Base-by-base conservation (phyloP, 2,329 filamentous ascomycete genomes). In the Taxawa tesnikishii region DNA sequence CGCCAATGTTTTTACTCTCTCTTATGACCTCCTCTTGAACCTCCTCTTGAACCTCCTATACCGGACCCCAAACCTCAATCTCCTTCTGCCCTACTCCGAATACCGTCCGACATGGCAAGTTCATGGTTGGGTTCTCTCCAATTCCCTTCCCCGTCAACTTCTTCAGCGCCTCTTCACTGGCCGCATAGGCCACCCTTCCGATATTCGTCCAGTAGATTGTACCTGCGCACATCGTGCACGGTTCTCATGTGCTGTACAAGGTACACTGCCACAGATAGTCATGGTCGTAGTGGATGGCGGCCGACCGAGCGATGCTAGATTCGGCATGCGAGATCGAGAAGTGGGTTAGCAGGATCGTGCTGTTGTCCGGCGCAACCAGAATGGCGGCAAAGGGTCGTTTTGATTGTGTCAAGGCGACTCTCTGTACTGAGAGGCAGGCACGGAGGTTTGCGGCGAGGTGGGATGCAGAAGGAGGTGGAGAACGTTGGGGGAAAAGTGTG, bases 121-220 rank as follows among this genome's bases (percentile, higher is more conserved):
- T 56, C 58, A 70, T 54, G 1, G 65, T 69, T 39, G 70, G 62
- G 37, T 70, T 70, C 47, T 68, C 65, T 37, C 55, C 49, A 40
- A 70, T 69, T 1, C 58, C 60, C 3, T 49, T 49, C 1, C 65
- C 66, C 0, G 62, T 67, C 26, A 70, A 38, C 21, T 49, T 45
- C 11, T 57, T 54, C 39, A 70, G 42, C 32, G 58, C 54, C 36
- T 60, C 57, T 43, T 70, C 67, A 28, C 59, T 60, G 1, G 63
- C 67, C 3, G 62, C 60, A 41, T 68, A 70, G 4, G 70, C 55
- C 21, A 70, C 47, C 3, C 66, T 53, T 5, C 67, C 67, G 34
- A 70, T 69, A 42, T 68, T 62, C 24, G 65, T 64, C 66, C 66
- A 70, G 41, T 64, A 62, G 27, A 63, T 55, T 3, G 61, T 60